A percentile compares a stretch with the other conserved stretches of the same genome.
phyloP scores from a whole-genome alignment of 441 rosid species.

The Brassica balearica region DNA sequence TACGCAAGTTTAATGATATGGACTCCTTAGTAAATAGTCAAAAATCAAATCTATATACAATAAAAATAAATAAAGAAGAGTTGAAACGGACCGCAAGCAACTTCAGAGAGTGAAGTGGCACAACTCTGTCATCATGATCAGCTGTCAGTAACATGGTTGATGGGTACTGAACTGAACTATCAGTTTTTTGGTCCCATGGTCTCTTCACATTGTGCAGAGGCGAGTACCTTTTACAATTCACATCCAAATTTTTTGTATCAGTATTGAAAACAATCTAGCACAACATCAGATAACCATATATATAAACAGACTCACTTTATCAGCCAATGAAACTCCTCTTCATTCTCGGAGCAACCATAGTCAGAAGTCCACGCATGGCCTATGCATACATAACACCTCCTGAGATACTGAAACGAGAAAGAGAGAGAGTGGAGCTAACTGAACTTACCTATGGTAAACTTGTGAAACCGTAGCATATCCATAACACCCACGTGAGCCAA shows the following conservation, averaged over 20 bases:
- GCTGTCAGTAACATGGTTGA: conserved; percentile 96
- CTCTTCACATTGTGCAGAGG: conserved; percentile 90
- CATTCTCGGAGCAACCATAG: conserved; percentile 85
- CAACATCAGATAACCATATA: background rate
- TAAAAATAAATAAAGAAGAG: background rate
- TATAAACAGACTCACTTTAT: conserved; percentile 66
- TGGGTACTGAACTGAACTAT: conserved; percentile 66
- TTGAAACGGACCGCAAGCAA: conserved; percentile 73
- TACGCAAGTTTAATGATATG: background rate
- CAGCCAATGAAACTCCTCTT: conserved; percentile 89
- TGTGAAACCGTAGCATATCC: conserved; percentile 99
- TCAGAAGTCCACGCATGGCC: conserved; percentile 99
- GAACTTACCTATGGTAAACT: conserved; percentile 83
- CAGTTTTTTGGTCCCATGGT: conserved; percentile 77
- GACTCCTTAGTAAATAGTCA: background rate
- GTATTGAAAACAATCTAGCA: conserved; percentile 18
- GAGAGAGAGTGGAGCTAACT: conserved; percentile 18
- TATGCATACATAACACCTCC: conserved; percentile 39
- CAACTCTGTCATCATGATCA: conserved; percentile 97
- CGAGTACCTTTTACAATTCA: conserved; percentile 66
- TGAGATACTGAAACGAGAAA: background rate
- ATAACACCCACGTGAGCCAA: conserved; percentile 99
- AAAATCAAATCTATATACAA: background rate
- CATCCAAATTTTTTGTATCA: conserved; percentile 13
- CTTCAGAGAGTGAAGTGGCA: conserved; percentile 88